Evolutionary conservation across 108 stramenopile species (phyloP), one percentile per base, ranked within the genome.

Genomic region (Fragilaria radians): DNA sequence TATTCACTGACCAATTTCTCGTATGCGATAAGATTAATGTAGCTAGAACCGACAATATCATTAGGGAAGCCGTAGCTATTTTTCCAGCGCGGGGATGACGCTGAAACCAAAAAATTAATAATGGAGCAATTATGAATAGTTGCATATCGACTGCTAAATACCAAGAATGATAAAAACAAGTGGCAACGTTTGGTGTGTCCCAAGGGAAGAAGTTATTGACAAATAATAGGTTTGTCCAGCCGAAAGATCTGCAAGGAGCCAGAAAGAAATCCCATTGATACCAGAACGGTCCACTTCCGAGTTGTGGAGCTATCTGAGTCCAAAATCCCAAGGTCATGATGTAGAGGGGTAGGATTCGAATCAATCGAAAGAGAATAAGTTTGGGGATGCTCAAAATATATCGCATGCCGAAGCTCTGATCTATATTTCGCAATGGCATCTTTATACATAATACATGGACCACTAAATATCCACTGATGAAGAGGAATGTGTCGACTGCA

Each of bases 81-180:
- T 53, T 28, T 0, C 52, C 71, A 19, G 18, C 11, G 1, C 0
- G 3, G 29, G 24, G 30, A 2, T 32, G 33, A 9, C 49, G 42
- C 22, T 47, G 59, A 46, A 58, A 69, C 31, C 65, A 29, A 22
- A 70, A 42, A 11, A 81, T 58, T 49, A 76, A 50, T 53, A 65
- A 48, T 0, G 71, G 63, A 9, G 58, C 57, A 30, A 67, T 46
- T 1, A 71, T 22, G 48, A 77, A 82, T 9, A 82, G 58, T 45
- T 82, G 81, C 28, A 82, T 51, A 52, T 82, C 81, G n/a, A 82
- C 73, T 1, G 76, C 81, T 21, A 82, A 71, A 36, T 82, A 82
- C 81, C 81, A 82, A 0, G 76, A 69, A 55, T 82, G 81, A 54
- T 77, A 77, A 47, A 82, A 77, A 59, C 81, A 82, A 14, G 68